Conservation (phyloP, 352 stramenopile species). For the Sclerospora graminicola region DNA sequence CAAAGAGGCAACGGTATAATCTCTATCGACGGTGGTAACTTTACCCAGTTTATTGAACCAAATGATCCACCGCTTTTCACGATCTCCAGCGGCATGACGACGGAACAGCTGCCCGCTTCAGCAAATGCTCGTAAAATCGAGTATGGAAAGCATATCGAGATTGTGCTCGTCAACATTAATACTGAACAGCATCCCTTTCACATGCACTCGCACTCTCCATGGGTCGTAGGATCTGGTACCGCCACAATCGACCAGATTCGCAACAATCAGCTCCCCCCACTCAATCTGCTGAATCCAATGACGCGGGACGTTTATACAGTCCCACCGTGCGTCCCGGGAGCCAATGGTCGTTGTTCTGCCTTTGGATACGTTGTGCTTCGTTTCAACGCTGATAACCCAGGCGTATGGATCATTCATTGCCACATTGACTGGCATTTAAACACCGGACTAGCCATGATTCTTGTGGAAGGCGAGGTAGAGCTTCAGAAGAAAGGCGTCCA, state of each 20-base stretch:
- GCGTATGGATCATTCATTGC: slow-evolving; percentile 26
- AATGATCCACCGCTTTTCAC: slow-evolving; percentile 8
- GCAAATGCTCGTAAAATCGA: slow-evolving; percentile 5
- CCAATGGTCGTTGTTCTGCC: slow-evolving; percentile 1
- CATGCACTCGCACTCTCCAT: slow-evolving; percentile 11
- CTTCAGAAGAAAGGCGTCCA: neutral
- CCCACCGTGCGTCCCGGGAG: slow-evolving; percentile 4
- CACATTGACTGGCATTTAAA: slow-evolving; percentile 23
- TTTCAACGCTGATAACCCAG: slow-evolving; percentile 17
- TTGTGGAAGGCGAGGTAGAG: slow-evolving; percentile 10
- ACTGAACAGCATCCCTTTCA: slow-evolving; percentile 23
- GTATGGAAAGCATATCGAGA: slow-evolving; percentile 14
- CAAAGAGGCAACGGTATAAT: slow-evolving; percentile 2
- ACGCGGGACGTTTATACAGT: slow-evolving; percentile 16
- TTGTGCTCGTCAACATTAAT: slow-evolving; percentile 17
- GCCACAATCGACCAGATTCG: slow-evolving; percentile 4
- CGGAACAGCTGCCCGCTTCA: neutral
- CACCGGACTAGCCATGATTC: slow-evolving; percentile 13
- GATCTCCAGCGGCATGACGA: slow-evolving; percentile 7
- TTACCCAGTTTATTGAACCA: slow-evolving; percentile 11
- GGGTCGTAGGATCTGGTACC: slow-evolving; percentile 11
- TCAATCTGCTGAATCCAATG: slow-evolving; percentile 10
- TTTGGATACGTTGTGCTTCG: slow-evolving; percentile 18
- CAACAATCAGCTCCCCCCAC: slow-evolving; percentile 1
- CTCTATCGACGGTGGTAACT: slow-evolving; percentile 16